Percentiles rank a stretch among this genome's conserved stretches.
phyloP scores from a whole-genome alignment of 352 stramenopile species.

The Pythium dissotocum region DNA sequence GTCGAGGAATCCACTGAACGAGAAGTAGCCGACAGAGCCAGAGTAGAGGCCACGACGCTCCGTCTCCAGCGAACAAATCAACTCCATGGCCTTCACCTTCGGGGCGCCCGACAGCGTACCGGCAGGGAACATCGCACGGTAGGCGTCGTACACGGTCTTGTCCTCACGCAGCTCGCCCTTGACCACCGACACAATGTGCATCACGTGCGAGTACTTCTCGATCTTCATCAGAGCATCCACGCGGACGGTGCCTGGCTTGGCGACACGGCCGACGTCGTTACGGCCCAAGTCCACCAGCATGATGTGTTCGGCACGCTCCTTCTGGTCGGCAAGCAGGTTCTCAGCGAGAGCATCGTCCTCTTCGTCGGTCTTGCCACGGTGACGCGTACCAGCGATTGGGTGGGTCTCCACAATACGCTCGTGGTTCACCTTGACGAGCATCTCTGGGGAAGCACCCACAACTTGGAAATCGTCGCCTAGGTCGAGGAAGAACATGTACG shows the following conservation, averaged over 20 bases:
- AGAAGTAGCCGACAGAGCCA: slow-evolving; percentile 88
- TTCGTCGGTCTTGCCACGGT: slow-evolving; percentile 79
- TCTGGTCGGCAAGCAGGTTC: slow-evolving; percentile 85
- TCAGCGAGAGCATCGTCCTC: slow-evolving; percentile 81
- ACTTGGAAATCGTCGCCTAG: slow-evolving; percentile 86
- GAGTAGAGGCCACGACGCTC: slow-evolving; percentile 85
- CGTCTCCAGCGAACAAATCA: slow-evolving; percentile 84
- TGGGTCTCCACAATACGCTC: slow-evolving; percentile 86
- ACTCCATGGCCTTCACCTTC: slow-evolving; percentile 90
- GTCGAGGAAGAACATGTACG: slow-evolving; percentile 91
- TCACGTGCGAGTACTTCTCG: slow-evolving; percentile 92
- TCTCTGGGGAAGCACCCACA: slow-evolving; percentile 85
- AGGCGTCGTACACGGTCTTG: slow-evolving; percentile 88
- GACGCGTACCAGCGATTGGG: slow-evolving; percentile 88
- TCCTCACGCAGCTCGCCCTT: slow-evolving; percentile 79
- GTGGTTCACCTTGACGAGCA: slow-evolving; percentile 89
- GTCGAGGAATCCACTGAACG: slow-evolving; percentile 85
- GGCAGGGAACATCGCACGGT: slow-evolving; percentile 86
- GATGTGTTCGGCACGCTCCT: slow-evolving; percentile 91
- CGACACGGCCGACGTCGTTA: slow-evolving; percentile 89
- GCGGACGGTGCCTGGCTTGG: slow-evolving; percentile 73
- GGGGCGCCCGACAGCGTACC: slow-evolving; percentile 87
- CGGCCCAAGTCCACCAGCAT: slow-evolving; percentile 92
- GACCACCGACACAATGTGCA: slow-evolving; percentile 91
- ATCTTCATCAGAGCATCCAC: slow-evolving; percentile 90